A percentile compares a stretch with the other conserved stretches of the same genome.
Evolutionary conservation across 495 filamentous ascomycete species (phyloP).

Genomic region (Friedmanniomyces endolithicus): DNA sequence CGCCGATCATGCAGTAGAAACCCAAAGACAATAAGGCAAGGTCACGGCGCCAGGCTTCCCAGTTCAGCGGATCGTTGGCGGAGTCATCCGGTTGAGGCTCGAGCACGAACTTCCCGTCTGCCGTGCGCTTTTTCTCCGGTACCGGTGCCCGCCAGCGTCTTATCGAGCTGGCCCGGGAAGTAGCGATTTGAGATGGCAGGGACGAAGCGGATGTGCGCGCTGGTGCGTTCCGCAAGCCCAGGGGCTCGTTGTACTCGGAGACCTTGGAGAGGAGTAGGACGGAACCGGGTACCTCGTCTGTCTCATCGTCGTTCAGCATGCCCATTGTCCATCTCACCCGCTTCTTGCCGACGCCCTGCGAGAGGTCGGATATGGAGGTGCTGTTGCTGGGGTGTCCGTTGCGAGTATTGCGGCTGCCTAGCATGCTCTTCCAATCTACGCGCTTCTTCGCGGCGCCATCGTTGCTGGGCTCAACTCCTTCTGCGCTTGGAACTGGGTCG

Average conservation of each 20-base stretch:
- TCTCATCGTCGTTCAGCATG: conserved; percentile 68
- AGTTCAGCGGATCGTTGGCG: conserved; percentile 85
- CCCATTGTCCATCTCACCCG: conserved; percentile 57
- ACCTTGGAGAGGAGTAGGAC: conserved; percentile 58
- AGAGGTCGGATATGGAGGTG: conserved; percentile 16
- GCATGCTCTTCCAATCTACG: conserved; percentile 11
- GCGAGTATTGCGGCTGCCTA: conserved; percentile 4
- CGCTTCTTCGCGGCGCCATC: conserved; percentile 6
- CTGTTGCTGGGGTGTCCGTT: conserved; percentile 8
- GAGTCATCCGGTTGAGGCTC: conserved; percentile 90
- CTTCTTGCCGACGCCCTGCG: conserved; percentile 3
- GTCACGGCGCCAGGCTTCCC: conserved; percentile 75
- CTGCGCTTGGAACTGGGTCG: background rate
- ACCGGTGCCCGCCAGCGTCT: conserved; percentile 24
- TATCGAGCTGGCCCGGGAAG: conserved; percentile 23
- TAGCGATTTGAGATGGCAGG: conserved; percentile 45
- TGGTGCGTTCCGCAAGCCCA: conserved; percentile 64
- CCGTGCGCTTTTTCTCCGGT: conserved; percentile 56
- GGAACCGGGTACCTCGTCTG: conserved; percentile 86
- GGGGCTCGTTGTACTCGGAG: conserved; percentile 62
- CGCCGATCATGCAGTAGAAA: conserved; percentile 84
- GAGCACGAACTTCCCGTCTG: conserved; percentile 74
- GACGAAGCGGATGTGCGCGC: conserved; percentile 68
- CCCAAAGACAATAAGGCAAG: conserved; percentile 70
- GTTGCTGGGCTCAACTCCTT: background rate